Conservation (phyloP, 805 yeast genomes). For the Monosporozyma servazzii region DNA sequence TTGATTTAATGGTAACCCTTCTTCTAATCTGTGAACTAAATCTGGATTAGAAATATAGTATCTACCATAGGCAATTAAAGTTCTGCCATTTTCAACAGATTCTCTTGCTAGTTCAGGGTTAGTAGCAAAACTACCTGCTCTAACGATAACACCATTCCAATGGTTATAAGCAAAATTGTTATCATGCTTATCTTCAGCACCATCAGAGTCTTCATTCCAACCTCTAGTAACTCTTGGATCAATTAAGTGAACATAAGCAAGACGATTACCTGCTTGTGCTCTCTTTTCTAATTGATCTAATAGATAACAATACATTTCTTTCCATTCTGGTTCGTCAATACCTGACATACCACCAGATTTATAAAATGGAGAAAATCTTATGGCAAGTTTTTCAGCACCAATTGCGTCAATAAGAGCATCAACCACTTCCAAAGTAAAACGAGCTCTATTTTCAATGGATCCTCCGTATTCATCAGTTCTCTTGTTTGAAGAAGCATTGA, state of each 20-base stretch:
- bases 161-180: conserved; percentile 34
- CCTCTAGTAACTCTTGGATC: conserved; percentile 36
- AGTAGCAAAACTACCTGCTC: conserved; percentile 32
- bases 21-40: no score
- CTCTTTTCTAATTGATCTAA: conserved; percentile 33
- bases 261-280: conserved; percentile 26
- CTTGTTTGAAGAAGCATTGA: no score
- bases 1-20: conserved; percentile 12
- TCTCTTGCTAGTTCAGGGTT: conserved; percentile 23
- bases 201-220: conserved; percentile 22
- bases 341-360: conserved; percentile 34
- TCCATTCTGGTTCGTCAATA: conserved; percentile 20
- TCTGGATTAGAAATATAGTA: no score
- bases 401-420: conserved; percentile 42
- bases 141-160: conserved; percentile 38
- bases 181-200: conserved; percentile 19
- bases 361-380: conserved; percentile 43
- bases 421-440: conserved; percentile 39
- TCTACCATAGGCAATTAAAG: no score
- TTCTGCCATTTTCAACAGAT: conserved; percentile 22
- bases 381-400: conserved; percentile 41
- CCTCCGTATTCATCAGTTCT: no score
- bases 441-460: conserved; percentile 1
- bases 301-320: conserved; percentile 33
- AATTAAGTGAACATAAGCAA: conserved; percentile 38